Percentiles rank a stretch among this genome's conserved stretches.
These are phyloP conservation scores for Citrus unshiu DNA, from an alignment of 345 rosid species.

Conservation along the genomic window DNA sequence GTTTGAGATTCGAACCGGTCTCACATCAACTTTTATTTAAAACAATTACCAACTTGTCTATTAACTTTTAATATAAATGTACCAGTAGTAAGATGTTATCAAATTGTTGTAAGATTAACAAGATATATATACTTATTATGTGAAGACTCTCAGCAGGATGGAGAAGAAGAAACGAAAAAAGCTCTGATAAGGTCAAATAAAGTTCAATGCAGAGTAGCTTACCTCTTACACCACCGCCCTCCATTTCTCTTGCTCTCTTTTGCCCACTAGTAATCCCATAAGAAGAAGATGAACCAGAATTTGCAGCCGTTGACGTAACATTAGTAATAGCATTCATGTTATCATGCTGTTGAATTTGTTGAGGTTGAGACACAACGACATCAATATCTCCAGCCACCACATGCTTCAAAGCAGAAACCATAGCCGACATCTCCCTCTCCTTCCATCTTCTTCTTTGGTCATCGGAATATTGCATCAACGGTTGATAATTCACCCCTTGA, in stretches of 20 bases:
- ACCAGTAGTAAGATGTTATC: too few species aligned
- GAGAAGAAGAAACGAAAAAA: too few species aligned
- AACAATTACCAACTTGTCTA: too few species aligned
- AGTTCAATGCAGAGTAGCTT: background rate
- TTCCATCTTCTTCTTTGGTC: constrained; percentile 18
- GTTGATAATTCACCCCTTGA: constrained; percentile 20
- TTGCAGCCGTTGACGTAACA: background rate
- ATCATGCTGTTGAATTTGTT: background rate
- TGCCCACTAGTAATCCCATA: constrained; percentile 23
- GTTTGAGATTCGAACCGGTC: too few species aligned
- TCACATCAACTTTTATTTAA: too few species aligned
- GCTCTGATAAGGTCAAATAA: background rate
- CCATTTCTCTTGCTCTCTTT: constrained; percentile 42
- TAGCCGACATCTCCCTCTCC: constrained; percentile 69
- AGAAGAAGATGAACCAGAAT: constrained; percentile 1
- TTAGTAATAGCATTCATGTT: background rate
- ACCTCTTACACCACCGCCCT: constrained; percentile 29
- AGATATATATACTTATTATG: too few species aligned
- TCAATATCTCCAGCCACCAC: constrained; percentile 63
- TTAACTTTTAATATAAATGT: too few species aligned
- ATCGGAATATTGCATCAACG: background rate
- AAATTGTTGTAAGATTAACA: too few species aligned
- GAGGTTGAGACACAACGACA: constrained; percentile 12
- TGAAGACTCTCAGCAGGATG: too few species aligned
- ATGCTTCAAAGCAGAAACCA: constrained; percentile 68